A percentile compares a stretch with the other conserved stretches of the same genome.
Conservation (phyloP, 164 flowering plant species). For the Tetracentron sinense region DNA sequence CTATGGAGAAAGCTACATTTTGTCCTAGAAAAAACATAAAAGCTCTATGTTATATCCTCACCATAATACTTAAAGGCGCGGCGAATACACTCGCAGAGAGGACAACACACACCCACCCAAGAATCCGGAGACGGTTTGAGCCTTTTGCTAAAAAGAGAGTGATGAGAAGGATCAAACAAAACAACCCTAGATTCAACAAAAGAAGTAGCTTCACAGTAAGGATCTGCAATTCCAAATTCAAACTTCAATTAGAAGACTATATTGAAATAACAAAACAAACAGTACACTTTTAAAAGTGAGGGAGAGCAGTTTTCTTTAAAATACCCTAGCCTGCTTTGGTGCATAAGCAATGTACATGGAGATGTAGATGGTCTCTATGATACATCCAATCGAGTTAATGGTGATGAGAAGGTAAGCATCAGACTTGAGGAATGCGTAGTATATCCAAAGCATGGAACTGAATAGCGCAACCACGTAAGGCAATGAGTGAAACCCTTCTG, state of each 20-base stretch:
- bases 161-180: conserved; percentile 20
- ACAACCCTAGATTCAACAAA: conserved; percentile 25
- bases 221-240: conserved; percentile 17
- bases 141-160: conserved; percentile 25
- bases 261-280: too few relatives aligned
- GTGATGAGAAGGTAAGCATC: conserved; percentile 44
- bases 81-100: conserved; percentile 41
- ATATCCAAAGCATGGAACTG: conserved; percentile 59
- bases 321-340: conserved; percentile 39
- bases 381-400: conserved; percentile 41
- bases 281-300: too few relatives aligned
- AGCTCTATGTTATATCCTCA: conserved; percentile 23
- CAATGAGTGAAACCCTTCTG: conserved; percentile 51
- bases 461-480: conserved; percentile 56
- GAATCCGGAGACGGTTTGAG: conserved; percentile 16
- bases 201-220: conserved; percentile 25
- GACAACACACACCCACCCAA: conserved; percentile 49
- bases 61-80: conserved; percentile 54
- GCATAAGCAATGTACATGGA: conserved; percentile 36
- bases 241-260: too few relatives aligned
- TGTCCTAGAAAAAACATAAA: too few relatives aligned
- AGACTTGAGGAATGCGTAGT: conserved; percentile 46
- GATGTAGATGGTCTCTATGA: conserved; percentile 40
- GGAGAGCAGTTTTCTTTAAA: neutral
- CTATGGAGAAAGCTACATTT: too few relatives aligned